phyloP scores from a whole-genome alignment of 768 basidiomycete genomes.

The Termitomyces sp. region DNA sequence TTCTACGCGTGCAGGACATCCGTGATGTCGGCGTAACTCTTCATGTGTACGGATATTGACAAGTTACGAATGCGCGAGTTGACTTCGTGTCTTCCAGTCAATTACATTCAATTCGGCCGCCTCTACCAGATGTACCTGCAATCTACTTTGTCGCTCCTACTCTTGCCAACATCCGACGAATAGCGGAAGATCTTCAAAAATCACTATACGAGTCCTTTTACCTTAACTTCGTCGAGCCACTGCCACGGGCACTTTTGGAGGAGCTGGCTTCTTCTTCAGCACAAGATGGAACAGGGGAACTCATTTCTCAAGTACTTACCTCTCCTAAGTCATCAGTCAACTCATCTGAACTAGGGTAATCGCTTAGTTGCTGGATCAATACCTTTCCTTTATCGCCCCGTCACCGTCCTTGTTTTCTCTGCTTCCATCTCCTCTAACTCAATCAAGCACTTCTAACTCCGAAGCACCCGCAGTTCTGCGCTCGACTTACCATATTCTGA shows the following conservation, averaged over 20 bases:
- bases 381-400: conserved; percentile 93
- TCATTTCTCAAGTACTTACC: conserved; percentile 65
- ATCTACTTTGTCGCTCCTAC: conserved; percentile 96
- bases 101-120: conserved; percentile 82
- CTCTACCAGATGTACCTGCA: conserved; percentile 92
- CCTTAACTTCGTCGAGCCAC: conserved; percentile 90
- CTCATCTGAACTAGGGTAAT: conserved; percentile 6
- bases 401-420: conserved; percentile 92
- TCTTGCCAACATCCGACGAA: conserved; percentile 76
- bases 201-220: conserved; percentile 89
- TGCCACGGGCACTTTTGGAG: conserved; percentile 84
- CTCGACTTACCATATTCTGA: conserved; percentile 81
- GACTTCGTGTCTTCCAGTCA: conserved; percentile 49
- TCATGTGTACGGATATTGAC: conserved; percentile 73
- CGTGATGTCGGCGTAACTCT: conserved; percentile 95
- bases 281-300: conserved; percentile 74
- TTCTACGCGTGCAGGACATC: conserved; percentile 92
- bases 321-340: neutral
- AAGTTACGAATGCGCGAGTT: conserved; percentile 1
- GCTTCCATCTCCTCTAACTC: conserved; percentile 49
- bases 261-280: conserved; percentile 90
- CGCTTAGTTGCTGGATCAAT: conserved; percentile 86
- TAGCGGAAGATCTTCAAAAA: conserved; percentile 90
- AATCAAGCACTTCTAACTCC: conserved; percentile 26
- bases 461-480: conserved; percentile 28